Evolutionary conservation across 345 rosid genomes (phyloP), one percentile per base, ranked within the genome.

Genomic region (Zanthoxylum bungeanum): DNA sequence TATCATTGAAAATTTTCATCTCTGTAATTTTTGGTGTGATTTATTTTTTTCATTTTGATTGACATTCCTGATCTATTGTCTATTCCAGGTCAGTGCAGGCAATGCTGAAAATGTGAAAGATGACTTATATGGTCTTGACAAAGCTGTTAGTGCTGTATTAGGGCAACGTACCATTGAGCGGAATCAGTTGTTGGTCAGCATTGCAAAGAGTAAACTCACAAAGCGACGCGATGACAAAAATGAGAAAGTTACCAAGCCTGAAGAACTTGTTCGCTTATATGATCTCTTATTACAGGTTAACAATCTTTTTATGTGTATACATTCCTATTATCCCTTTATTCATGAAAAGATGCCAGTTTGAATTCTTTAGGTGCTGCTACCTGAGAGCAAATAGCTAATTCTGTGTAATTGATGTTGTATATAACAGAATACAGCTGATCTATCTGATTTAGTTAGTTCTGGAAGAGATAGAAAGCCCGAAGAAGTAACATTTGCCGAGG

Each of bases 391-490:
- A 22, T 75, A 33, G 39, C 81, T 60, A 39, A 77, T 37, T 24
- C 25, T 47, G 14, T 59, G 42, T 66, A 56, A 55, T 52, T 40
- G 66, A 46, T 78, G 60, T 37, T 76, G 28, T 55, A 62, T 81
- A 50, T 82, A 59, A 77, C 95, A 96, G 98, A 96, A 93, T 84
- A 87, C 88, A n/a, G 79, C 90, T 76, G 99, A 93, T 85, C 93
- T 96, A 67, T 91, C 95, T 75, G 99, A 96, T 84, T 92, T 96
- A 67, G 88, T 96, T 75, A 93, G 96, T 80, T 96, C 99, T 51
- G 96, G 96, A 80, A 87, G 98, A 84, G 97, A 96, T 75, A 84
- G 87, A 76, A 96, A 84, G 78, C 85, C 88, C n/a, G 99, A 96
- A 80, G 99, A 93, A 79, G 87, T 84, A 63, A 80, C 90, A 73